Base-by-base conservation (phyloP, 495 filamentous ascomycete genomes). In the Lasiosphaeris hirsuta region DNA sequence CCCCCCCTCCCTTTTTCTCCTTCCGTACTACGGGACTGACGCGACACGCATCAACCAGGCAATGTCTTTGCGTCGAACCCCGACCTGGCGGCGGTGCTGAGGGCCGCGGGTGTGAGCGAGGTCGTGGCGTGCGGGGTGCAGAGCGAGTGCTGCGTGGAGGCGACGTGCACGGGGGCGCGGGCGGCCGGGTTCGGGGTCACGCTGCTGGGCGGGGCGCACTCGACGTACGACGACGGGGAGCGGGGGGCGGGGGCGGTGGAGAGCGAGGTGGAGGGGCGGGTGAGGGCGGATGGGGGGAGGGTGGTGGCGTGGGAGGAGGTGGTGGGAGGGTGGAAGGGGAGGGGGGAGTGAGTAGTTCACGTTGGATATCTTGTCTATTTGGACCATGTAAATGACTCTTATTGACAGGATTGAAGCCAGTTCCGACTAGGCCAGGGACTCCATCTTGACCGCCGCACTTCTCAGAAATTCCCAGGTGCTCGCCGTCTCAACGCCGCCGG, bases 11-110 rank as follows among this genome's bases (percentile, higher is more conserved):
- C n/a, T n/a, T n/a, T n/a, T n/a, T n/a, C n/a, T n/a, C n/a, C n/a
- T n/a, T n/a, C n/a, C n/a, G n/a, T n/a, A n/a, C n/a, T n/a, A n/a
- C n/a, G n/a, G n/a, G n/a, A n/a, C n/a, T n/a, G n/a, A n/a, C n/a
- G n/a, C n/a, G n/a, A n/a, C n/a, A n/a, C n/a, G n/a, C n/a, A n/a
- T n/a, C n/a, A n/a, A n/a, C n/a, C n/a, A 70, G 68, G 59, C 2
- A 56, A 68, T 58, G 67, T 69, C 0, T 71, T 73, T 34, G 67
- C 65, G 14, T 67, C 70, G 1, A 71, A 73, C 54, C 69, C 66
- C 2, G 51, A 63, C 8, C 57, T 73, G 4, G 67, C 57, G 0
- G n/a, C 7, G 0, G 36, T 51, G 36, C 58, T 73, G 8, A 60
- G 49, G 5, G 15, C 11, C 0, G 3, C 10, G 6, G 67, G 60